Conservation (phyloP, 139 green algal species). For the Penium margaritaceum region DNA sequence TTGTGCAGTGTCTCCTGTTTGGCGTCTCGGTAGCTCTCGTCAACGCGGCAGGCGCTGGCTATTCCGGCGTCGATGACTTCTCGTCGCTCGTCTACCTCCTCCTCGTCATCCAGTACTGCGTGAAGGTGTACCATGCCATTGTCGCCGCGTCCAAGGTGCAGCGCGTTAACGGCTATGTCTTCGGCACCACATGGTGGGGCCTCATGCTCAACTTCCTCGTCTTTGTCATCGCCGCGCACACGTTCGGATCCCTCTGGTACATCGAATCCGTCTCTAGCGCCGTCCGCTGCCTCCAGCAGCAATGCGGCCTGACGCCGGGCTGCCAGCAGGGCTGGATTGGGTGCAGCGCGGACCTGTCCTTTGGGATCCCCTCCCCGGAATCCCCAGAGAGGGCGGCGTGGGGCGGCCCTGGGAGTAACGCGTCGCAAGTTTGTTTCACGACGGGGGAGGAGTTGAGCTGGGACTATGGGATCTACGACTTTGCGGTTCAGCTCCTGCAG, state of each 20-base stretch:
- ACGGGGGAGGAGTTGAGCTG: neutral
- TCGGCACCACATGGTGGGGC: conserved; percentile 14
- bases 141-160: neutral
- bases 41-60: too few relatives aligned
- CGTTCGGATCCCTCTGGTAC: conserved; percentile 10
- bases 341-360: neutral
- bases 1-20: too few relatives aligned
- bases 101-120: conserved; percentile 14
- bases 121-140: neutral
- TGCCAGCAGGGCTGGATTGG: neutral
- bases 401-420: conserved; percentile 2
- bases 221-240: conserved; percentile 3
- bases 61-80: too few relatives aligned
- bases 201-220: conserved; percentile 8
- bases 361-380: neutral
- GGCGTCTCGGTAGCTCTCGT: too few relatives aligned
- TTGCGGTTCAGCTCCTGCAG: neutral
- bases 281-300: neutral
- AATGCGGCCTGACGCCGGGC: neutral
- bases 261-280: neutral
- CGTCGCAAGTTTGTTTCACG: neutral
- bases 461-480: neutral
- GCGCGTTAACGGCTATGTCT: conserved; percentile 16
- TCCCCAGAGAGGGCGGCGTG: neutral
- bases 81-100: too few relatives aligned